phyloP scores from a whole-genome alignment of 805 yeast species.

The Zygosaccharomyces kombuchaensis region DNA sequence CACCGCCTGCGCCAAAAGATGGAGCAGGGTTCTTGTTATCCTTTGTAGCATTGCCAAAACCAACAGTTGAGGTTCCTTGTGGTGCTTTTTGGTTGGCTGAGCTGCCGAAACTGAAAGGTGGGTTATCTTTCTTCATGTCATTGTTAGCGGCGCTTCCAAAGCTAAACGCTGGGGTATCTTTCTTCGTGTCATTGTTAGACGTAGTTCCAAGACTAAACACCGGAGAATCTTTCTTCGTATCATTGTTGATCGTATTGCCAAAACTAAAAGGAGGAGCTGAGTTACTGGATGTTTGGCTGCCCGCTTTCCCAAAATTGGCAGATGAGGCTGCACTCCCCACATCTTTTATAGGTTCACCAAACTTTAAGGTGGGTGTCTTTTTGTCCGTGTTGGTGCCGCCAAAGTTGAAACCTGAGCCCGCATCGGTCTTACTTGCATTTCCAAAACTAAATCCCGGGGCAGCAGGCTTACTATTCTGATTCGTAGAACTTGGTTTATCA shows the following conservation, averaged over 20 bases:
- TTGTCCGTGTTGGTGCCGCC: neutral
- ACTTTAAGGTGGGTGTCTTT: neutral
- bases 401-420: constrained; percentile 2
- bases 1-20: neutral
- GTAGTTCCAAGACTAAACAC: constrained; percentile 2
- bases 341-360: neutral
- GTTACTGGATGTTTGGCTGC: neutral
- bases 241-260: constrained; percentile 1
- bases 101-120: constrained; percentile 1
- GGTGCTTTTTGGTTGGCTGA: constrained; percentile 5
- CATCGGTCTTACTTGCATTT: neutral
- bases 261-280: constrained; percentile 1
- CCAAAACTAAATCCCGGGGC: constrained; percentile 10
- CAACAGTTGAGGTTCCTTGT: constrained; percentile 11
- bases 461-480: constrained; percentile 3
- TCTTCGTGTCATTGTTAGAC: neutral
- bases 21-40: constrained; percentile 3
- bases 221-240: neutral
- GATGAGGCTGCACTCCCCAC: neutral
- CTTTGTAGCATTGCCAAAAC: constrained; percentile 12
- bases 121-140: constrained; percentile 4
- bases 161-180: constrained; percentile 2
- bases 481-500: neutral
- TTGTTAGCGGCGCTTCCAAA: constrained; percentile 7
- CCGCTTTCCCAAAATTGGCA: constrained; percentile 1